phyloP scores from a whole-genome alignment of 345 rosid species.

The Eucalyptus erythrocorys region DNA sequence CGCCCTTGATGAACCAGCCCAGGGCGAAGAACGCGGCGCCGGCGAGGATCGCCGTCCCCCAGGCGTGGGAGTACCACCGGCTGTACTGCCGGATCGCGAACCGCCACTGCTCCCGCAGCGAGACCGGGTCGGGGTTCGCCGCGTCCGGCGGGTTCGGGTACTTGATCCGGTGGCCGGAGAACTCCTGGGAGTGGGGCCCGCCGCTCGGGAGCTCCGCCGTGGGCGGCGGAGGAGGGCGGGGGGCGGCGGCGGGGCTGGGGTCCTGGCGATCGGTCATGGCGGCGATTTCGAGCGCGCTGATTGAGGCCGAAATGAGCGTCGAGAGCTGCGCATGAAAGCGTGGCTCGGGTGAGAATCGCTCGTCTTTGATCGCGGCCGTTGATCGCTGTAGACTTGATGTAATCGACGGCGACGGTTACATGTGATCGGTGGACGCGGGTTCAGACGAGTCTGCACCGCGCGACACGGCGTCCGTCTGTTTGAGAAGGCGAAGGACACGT shows the following conservation, averaged over 20 bases:
- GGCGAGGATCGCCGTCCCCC: conserved; percentile 91
- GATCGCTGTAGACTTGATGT: background rate
- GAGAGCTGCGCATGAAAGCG: background rate
- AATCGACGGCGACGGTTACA: background rate
- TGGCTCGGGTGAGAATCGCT: background rate
- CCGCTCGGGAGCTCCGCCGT: background rate
- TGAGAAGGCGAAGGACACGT: background rate
- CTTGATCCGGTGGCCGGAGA: conserved; percentile 24
- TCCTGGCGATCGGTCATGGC: background rate
- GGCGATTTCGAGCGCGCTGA: background rate
- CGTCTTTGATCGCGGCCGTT: background rate
- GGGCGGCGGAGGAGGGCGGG: background rate
- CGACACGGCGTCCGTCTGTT: background rate
- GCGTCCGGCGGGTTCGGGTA: conserved; percentile 58
- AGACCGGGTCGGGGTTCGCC: conserved; percentile 57
- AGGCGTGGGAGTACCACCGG: conserved; percentile 74
- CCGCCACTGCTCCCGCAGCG: conserved; percentile 82
- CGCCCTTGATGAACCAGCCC: conserved; percentile 82
- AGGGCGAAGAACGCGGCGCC: conserved; percentile 75
- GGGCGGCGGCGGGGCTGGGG: background rate
- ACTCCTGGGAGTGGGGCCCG: background rate
- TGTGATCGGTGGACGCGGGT: background rate
- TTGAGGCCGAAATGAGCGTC: background rate
- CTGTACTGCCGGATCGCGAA: conserved; percentile 69
- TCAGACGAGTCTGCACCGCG: background rate